phyloP scores from a whole-genome alignment of 768 basidiomycete genomes.

The Psilocybe sp. region DNA sequence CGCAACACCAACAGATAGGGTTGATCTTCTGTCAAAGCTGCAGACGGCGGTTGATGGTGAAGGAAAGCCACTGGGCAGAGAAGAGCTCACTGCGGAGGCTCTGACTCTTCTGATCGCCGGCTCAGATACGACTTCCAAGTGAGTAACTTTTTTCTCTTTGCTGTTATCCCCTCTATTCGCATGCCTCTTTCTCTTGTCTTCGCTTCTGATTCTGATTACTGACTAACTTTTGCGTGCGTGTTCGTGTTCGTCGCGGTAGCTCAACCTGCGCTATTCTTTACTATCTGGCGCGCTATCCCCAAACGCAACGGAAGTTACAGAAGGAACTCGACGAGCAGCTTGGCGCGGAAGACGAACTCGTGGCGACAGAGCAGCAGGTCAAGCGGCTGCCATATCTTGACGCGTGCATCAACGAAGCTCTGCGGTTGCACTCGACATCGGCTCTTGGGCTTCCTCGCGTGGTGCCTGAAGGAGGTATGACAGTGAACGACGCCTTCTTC shows the following conservation, averaged over 20 bases:
- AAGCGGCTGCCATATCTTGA: conserved; percentile 79
- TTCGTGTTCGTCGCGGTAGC: conserved; percentile 31
- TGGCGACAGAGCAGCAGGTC: conserved; percentile 62
- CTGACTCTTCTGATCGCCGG: conserved; percentile 85
- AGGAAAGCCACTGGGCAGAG: conserved; percentile 78
- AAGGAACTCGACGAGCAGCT: conserved; percentile 69
- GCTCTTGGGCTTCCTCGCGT: conserved; percentile 80
- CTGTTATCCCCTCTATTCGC: conserved; percentile 2
- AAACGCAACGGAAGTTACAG: conserved; percentile 68
- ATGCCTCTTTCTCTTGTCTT: background rate
- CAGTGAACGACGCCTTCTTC: conserved; percentile 55
- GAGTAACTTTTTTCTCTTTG: conserved; percentile 18
- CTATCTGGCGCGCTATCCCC: conserved; percentile 69
- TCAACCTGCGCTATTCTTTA: conserved; percentile 90
- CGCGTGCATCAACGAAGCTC: conserved; percentile 83
- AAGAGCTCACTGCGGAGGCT: conserved; percentile 87
- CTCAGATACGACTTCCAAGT: conserved; percentile 94
- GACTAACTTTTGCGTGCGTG: too few species aligned
- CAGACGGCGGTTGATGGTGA: conserved; percentile 72
- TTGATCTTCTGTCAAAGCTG: conserved; percentile 80
- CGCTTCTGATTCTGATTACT: too few species aligned
- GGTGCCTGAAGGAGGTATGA: conserved; percentile 73
- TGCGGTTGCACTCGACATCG: conserved; percentile 84
- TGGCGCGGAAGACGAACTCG: conserved; percentile 53
- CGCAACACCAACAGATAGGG: conserved; percentile 63